These are phyloP conservation scores for Talaromyces trachyspermus DNA, from an alignment of 495 filamentous ascomycete genomes.

Conservation along the genomic window DNA sequence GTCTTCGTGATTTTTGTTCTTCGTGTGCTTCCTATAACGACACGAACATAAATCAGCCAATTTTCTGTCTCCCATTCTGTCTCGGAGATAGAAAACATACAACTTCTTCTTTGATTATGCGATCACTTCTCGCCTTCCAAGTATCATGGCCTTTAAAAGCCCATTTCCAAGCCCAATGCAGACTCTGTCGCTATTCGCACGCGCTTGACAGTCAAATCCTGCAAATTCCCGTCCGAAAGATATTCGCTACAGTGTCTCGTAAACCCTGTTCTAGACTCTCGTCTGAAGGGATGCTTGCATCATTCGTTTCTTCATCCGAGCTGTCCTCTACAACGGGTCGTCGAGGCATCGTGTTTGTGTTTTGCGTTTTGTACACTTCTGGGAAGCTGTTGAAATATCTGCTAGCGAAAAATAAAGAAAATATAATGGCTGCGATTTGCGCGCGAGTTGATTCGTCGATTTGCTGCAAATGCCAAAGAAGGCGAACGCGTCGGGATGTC, in stretches of 20 bases:
- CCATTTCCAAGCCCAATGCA: slow-evolving; percentile 54
- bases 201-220: slow-evolving; percentile 68
- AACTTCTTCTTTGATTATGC: slow-evolving; percentile 60
- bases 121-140: slow-evolving; percentile 79
- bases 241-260: slow-evolving; percentile 47
- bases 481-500: too few species aligned
- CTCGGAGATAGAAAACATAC: slow-evolving; percentile 40
- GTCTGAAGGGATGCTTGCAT: slow-evolving; percentile 22
- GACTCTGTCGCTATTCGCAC: slow-evolving; percentile 63
- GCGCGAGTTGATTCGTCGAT: too few species aligned
- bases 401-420: too few species aligned
- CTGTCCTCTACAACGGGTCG: slow-evolving; percentile 26
- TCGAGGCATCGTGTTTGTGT: slow-evolving; percentile 29
- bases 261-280: slow-evolving; percentile 45
- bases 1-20: slow-evolving; percentile 13
- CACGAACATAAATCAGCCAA: not conserved
- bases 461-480: too few species aligned
- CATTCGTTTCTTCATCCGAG: slow-evolving; percentile 29
- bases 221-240: slow-evolving; percentile 50
- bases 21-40: slow-evolving; percentile 26
- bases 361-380: too few species aligned
- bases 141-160: slow-evolving; percentile 53
- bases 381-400: too few species aligned
- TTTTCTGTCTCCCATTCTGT: not conserved
- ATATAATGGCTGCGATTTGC: too few species aligned